phyloP scores from a whole-genome alignment of 768 basidiomycete species.

The Floccularia luteovirens region DNA sequence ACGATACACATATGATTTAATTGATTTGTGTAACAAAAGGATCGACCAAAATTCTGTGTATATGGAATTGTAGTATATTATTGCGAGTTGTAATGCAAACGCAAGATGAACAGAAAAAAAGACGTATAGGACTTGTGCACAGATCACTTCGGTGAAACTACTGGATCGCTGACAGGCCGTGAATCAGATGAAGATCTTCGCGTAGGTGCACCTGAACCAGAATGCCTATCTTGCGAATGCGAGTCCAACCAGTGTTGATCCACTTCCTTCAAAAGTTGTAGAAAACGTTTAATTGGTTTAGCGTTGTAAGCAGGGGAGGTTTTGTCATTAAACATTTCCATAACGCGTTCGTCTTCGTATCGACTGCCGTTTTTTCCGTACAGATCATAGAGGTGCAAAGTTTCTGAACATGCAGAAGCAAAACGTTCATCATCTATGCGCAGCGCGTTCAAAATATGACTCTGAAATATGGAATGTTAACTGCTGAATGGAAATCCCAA shows the following conservation, averaged over 20 bases:
- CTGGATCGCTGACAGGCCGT: no score
- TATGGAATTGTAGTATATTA: no score
- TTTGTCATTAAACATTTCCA: slow-evolving; percentile 42
- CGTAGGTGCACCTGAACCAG: no score
- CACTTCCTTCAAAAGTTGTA: slow-evolving; percentile 39
- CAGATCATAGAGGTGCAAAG: slow-evolving; percentile 36
- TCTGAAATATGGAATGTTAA: slow-evolving; percentile 25
- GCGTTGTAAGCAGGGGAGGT: slow-evolving; percentile 28
- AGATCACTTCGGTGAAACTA: no score
- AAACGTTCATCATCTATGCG: slow-evolving; percentile 34
- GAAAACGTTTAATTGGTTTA: slow-evolving; percentile 40
- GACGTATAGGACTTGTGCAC: no score
- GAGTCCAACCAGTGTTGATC: slow-evolving; percentile 43
- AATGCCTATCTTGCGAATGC: no score
- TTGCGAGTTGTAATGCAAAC: no score
- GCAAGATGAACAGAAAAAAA: no score
- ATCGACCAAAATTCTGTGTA: no score
- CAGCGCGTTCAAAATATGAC: slow-evolving; percentile 47
- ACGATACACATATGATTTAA: no score
- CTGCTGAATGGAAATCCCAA: slow-evolving; percentile 1
- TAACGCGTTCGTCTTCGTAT: slow-evolving; percentile 38
- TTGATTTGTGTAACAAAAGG: no score
- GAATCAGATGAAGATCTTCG: no score
- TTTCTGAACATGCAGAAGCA: slow-evolving; percentile 42
- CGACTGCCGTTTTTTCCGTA: slow-evolving; percentile 52